A percentile compares a stretch with the other conserved stretches of the same genome.
phyloP scores from a whole-genome alignment of 208 protist species.

The Leishmania guyanensis region DNA sequence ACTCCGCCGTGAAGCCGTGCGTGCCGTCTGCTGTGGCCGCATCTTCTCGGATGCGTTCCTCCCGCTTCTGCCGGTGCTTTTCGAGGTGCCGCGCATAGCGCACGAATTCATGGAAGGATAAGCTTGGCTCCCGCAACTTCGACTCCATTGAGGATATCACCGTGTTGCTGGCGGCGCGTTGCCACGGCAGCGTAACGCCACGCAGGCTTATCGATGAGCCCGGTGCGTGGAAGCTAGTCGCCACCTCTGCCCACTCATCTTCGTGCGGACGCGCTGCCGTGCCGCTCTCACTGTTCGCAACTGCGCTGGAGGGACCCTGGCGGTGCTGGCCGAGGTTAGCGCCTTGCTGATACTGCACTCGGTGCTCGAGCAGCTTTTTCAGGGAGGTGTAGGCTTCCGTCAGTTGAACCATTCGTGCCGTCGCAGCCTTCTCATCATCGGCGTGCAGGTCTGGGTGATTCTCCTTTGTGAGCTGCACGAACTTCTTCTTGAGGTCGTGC shows the following conservation, averaged over 20 bases:
- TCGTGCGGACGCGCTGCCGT: neutral
- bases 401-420: constrained; percentile 57
- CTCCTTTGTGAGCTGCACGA: constrained; percentile 68
- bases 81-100: constrained; percentile 39
- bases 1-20: constrained; percentile 71
- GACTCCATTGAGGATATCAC: constrained; percentile 27
- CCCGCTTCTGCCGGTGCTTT: constrained; percentile 24
- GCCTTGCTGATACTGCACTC: constrained; percentile 29
- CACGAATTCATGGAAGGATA: constrained; percentile 51
- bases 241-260: constrained; percentile 39
- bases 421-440: constrained; percentile 36
- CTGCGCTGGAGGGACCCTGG: neutral
- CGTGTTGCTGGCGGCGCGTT: constrained; percentile 43
- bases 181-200: constrained; percentile 71
- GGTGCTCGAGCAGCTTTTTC: constrained; percentile 55
- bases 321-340: neutral
- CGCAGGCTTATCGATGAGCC: constrained; percentile 65
- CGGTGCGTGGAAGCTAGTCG: constrained; percentile 52
- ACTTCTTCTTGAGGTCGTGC: constrained; percentile 66
- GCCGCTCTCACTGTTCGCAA: neutral
- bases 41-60: constrained; percentile 37
- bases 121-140: constrained; percentile 21
- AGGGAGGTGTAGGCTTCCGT: constrained; percentile 76
- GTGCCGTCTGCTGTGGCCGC: constrained; percentile 48
- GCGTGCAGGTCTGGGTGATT: constrained; percentile 74